phyloP scores from a whole-genome alignment of 805 yeast species.

The Yueomyces sp. region DNA sequence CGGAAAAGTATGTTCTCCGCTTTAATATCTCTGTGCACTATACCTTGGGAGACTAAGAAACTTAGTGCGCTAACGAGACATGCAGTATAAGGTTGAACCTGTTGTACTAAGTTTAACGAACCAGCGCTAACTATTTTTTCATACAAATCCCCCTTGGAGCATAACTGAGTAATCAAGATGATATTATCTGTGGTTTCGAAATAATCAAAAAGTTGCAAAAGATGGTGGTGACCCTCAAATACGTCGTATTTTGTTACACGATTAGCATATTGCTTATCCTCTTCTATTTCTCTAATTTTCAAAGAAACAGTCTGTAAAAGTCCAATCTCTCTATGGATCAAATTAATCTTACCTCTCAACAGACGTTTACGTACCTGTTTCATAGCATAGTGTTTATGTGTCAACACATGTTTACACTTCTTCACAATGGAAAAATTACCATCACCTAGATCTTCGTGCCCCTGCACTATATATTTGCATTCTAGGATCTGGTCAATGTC shows the following conservation, averaged over 20 bases:
- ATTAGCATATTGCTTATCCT: slow-evolving; percentile 15
- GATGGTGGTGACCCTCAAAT: slow-evolving; percentile 30
- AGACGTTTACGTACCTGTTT: slow-evolving; percentile 24
- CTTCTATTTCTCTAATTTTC: slow-evolving; percentile 20
- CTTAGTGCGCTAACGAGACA: slow-evolving; percentile 41
- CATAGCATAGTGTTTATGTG: slow-evolving; percentile 35
- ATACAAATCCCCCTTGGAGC: slow-evolving; percentile 56
- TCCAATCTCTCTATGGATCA: slow-evolving; percentile 48
- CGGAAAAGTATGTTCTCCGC: slow-evolving; percentile 56
- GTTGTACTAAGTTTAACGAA: slow-evolving; percentile 30
- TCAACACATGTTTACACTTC: slow-evolving; percentile 32
- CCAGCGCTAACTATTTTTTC: slow-evolving; percentile 39
- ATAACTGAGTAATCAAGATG: slow-evolving; percentile 51
- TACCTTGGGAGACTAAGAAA: slow-evolving; percentile 43
- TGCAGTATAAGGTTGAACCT: slow-evolving; percentile 36
- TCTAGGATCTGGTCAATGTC: slow-evolving; percentile 2
- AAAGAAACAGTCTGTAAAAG: slow-evolving; percentile 27
- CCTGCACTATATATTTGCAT: slow-evolving; percentile 18
- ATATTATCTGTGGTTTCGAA: slow-evolving; percentile 52
- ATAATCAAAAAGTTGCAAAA: slow-evolving; percentile 50
- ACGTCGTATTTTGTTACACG: background rate
- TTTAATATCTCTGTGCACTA: slow-evolving; percentile 61
- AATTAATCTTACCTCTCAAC: slow-evolving; percentile 18
- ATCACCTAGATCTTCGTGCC: slow-evolving; percentile 21
- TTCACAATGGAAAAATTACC: slow-evolving; percentile 40